phyloP scores from a whole-genome alignment of 1,139 yeast species.

The Geotrichum citri-aurantii region DNA sequence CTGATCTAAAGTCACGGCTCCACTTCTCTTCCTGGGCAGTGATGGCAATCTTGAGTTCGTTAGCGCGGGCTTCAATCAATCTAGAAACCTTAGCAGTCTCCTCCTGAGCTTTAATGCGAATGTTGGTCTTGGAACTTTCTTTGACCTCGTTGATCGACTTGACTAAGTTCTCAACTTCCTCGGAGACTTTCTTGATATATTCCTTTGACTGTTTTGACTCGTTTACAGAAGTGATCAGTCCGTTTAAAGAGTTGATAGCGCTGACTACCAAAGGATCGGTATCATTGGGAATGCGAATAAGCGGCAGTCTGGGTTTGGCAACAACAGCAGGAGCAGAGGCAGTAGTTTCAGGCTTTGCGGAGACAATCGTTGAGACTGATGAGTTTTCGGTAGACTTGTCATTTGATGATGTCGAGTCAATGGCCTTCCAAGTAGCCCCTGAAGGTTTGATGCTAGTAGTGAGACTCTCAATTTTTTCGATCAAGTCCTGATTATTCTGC shows the following conservation, averaged over 20 bases:
- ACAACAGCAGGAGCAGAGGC: conserved; percentile 5
- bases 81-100: conserved; percentile 14
- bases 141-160: conserved; percentile 28
- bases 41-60: conserved; percentile 37
- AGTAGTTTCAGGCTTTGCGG: not conserved
- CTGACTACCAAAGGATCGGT: conserved; percentile 45
- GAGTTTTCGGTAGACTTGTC: not conserved
- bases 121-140: conserved; percentile 26
- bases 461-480: not conserved
- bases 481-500: not conserved
- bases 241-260: conserved; percentile 49
- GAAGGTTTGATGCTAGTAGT: not conserved
- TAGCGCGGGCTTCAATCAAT: conserved; percentile 23
- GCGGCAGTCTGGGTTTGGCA: conserved; percentile 22
- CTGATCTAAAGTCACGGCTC: conserved; percentile 52
- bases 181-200: conserved; percentile 28
- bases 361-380: not conserved
- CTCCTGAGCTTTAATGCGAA: conserved; percentile 25
- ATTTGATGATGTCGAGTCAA: not conserved
- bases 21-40: conserved; percentile 50
- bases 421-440: conserved; percentile 22
- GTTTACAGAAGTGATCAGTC: conserved; percentile 48
- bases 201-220: conserved; percentile 33
- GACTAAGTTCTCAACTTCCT: conserved; percentile 30
- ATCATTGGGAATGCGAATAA: conserved; percentile 30